phyloP scores from a whole-genome alignment of 2,329 filamentous ascomycete genomes.

The Talaromyces sp. region DNA sequence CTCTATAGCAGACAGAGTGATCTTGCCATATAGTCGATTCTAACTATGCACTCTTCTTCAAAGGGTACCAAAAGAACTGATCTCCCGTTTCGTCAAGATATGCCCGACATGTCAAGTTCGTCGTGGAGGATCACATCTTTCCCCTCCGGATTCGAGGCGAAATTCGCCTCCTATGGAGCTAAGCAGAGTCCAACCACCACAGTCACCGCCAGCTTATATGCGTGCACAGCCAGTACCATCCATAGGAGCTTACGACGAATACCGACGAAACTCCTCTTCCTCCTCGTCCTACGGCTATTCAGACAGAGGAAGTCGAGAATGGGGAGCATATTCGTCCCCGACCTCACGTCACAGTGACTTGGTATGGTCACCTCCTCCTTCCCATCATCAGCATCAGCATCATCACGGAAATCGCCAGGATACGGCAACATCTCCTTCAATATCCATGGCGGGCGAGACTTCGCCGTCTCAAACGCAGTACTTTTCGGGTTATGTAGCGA shows the following conservation, averaged over 20 bases:
- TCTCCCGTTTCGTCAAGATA: conserved; percentile 51
- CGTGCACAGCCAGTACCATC: not conserved
- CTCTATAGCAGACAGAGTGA: not conserved
- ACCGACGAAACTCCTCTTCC: conserved; percentile 11
- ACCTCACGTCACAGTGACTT: conserved; percentile 6
- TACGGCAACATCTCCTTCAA: conserved; percentile 3
- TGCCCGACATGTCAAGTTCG: conserved; percentile 50
- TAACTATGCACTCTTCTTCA: not conserved
- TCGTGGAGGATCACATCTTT: conserved; percentile 40
- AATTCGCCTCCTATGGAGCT: conserved; percentile 37
- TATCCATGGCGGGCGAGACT: not conserved
- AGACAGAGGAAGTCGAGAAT: conserved; percentile 34
- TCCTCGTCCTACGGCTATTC: conserved; percentile 24
- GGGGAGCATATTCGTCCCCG: conserved; percentile 16
- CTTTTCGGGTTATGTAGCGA: conserved; percentile 6
- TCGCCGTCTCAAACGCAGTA: conserved; percentile 2
- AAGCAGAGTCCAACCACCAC: conserved; percentile 29
- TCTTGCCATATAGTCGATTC: not conserved
- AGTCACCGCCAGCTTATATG: conserved; percentile 9
- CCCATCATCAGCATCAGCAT: not conserved
- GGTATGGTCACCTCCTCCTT: not conserved
- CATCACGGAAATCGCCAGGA: conserved; percentile 3
- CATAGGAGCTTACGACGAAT: not conserved
- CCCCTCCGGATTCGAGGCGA: conserved; percentile 40
- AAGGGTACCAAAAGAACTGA: conserved; percentile 52